Evolutionary conservation across 495 filamentous ascomycete genomes (phyloP).

Genomic region (Podospora didyma): DNA sequence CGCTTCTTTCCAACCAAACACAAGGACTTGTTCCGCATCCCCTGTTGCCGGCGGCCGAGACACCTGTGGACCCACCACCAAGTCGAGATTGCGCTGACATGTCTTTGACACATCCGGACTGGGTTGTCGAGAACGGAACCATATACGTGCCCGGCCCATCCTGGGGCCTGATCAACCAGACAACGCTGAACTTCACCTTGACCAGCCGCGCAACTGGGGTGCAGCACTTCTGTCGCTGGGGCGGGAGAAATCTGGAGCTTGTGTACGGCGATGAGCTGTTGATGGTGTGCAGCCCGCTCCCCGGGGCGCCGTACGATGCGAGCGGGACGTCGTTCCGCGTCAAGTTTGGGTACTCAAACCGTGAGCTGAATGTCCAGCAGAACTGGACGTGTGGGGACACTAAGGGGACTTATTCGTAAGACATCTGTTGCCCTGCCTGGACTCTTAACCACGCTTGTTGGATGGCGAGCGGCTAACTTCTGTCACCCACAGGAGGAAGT

Average conservation of each 20-base stretch:
- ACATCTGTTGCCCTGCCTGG: neutral
- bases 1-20: neutral
- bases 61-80: neutral
- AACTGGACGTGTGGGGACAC: neutral
- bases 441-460: too few relatives aligned
- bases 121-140: neutral
- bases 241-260: neutral
- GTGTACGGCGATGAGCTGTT: neutral
- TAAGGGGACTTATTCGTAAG: neutral
- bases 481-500: too few relatives aligned
- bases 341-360: neutral
- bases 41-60: neutral
- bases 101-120: neutral
- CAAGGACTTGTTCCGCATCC: neutral
- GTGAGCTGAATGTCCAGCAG: neutral
- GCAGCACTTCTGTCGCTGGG: neutral
- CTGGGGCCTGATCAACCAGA: neutral
- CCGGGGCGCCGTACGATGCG: neutral
- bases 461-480: too few relatives aligned
- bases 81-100: neutral
- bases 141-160: neutral
- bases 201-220: slow-evolving; percentile 1
- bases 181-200: neutral
- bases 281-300: neutral
- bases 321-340: neutral